These are phyloP conservation scores for Rhizophora apiculata DNA, from an alignment of 345 rosid species.

Conservation along the genomic window DNA sequence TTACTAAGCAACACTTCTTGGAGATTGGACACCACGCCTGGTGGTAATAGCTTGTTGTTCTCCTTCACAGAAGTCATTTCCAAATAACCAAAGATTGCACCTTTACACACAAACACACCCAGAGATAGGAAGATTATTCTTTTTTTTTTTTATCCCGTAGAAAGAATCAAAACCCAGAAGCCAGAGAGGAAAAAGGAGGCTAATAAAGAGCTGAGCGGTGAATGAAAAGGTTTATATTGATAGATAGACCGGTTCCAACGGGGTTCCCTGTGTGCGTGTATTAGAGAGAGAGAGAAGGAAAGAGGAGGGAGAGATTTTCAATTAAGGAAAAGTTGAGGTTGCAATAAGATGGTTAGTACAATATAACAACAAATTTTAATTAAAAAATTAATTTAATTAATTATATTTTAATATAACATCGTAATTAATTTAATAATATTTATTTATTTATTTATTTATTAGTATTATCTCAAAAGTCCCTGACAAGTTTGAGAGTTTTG, in stretches of 20 bases:
- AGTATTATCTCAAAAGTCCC: too few relatives aligned
- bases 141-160: neutral
- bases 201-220: constrained; percentile 3
- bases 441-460: too few relatives aligned
- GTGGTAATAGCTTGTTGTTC: constrained; percentile 63
- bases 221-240: constrained; percentile 1
- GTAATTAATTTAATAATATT: too few relatives aligned
- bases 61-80: constrained; percentile 49
- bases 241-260: constrained; percentile 35
- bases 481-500: too few relatives aligned
- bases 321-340: too few relatives aligned
- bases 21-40: constrained; percentile 77
- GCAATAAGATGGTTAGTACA: neutral
- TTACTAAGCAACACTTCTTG: constrained; percentile 70
- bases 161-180: constrained; percentile 35
- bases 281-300: constrained; percentile 3
- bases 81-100: neutral
- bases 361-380: neutral
- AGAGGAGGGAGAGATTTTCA: constrained; percentile 5
- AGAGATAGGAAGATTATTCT: neutral
- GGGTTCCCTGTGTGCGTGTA: constrained; percentile 11
- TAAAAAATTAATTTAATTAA: too few relatives aligned
- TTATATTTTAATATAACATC: too few relatives aligned
- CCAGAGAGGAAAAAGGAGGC: neutral
- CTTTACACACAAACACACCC: neutral